These are phyloP conservation scores for Blastomyces gilchristii DNA, from an alignment of 2,329 filamentous ascomycete species.

Conservation along the genomic window DNA sequence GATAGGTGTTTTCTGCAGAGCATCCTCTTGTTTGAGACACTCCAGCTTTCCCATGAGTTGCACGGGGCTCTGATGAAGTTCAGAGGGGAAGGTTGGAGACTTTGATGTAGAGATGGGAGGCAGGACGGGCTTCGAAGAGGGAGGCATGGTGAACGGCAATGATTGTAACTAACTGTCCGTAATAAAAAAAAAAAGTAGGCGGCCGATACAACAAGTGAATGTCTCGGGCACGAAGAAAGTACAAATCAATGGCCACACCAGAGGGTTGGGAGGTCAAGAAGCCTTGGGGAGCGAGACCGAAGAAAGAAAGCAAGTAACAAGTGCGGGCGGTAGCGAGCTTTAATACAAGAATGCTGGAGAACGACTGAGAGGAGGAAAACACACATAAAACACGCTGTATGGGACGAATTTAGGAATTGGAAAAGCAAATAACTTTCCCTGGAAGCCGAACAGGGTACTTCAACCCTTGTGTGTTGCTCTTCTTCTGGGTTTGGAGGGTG, in stretches of 20 bases:
- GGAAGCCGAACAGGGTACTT: conserved; percentile 8
- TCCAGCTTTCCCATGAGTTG: conserved; percentile 41
- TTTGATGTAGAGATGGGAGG: conserved; percentile 38
- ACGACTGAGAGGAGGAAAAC: not conserved
- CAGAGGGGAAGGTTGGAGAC: conserved; percentile 40
- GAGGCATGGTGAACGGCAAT: conserved; percentile 6
- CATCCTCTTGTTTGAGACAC: conserved; percentile 60
- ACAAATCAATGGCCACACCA: conserved; percentile 7
- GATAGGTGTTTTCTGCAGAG: conserved; percentile 65
- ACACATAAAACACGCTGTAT: not conserved
- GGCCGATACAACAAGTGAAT: conserved; percentile 8
- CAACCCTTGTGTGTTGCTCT: not conserved
- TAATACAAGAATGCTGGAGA: conserved; percentile 1
- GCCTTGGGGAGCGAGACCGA: conserved; percentile 6
- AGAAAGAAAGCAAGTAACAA: not conserved
- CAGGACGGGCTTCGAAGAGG: conserved; percentile 27
- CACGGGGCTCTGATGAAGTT: conserved; percentile 48
- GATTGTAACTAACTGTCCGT: conserved; percentile 2
- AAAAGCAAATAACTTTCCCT: not conserved
- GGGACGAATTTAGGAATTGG: not conserved
- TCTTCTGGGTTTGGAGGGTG: not conserved
- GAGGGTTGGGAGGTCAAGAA: conserved; percentile 3
- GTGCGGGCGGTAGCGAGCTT: not conserved
- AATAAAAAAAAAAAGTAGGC: not conserved
- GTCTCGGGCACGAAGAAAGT: conserved; percentile 4